Base-by-base conservation (phyloP, 2,329 filamentous ascomycete species). In the Aspergillus sp. region DNA sequence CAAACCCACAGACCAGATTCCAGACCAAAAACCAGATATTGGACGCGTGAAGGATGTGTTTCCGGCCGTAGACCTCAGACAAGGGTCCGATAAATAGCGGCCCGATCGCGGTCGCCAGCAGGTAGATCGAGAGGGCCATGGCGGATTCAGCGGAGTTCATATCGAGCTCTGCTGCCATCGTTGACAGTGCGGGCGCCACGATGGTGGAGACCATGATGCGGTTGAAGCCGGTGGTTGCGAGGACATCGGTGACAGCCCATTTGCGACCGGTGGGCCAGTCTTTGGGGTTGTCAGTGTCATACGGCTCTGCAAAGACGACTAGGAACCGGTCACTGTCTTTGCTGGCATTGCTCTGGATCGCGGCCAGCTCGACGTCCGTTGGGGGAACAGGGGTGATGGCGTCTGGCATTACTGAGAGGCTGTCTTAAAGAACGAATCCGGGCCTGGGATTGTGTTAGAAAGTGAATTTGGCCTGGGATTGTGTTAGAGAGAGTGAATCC, bases 21-120 rank as follows among this genome's bases (percentile, higher is more conserved):
- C 47, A 58, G 21, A 52, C 31, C 9, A 58, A 39, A n/a, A 58
- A 58, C 50, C 53, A 55, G 23, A 47, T 15, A n/a, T 58, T 58
- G 3, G 31, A 49, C 4, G 46, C 46, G 12, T 55, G 52, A 12
- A 52, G 35, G 11, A 58, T 51, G 12, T 40, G 52, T 35, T 55
- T 54, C 12, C 56, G 52, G 4, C 56, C 52, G 17, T 55, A 43
- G 19, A 58, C 33, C 33, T 58, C 52, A n/a, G 52, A 55, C 14
- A 58, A 37, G 3, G 56, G 52, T 5, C 52, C 56, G 2, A 58
- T 44, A 6, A 52, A 8, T 12, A 58, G 37, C 5, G 52, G 56
- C 2, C 56, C 56, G 3, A 58, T 33, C 19, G 52, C 49, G 19
- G 53, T 55, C 5, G 52, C 54, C 6, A 58, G 19, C 19, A 58